Conservation (phyloP, 2,329 filamentous ascomycete genomes). For the Claviceps digitariae region DNA sequence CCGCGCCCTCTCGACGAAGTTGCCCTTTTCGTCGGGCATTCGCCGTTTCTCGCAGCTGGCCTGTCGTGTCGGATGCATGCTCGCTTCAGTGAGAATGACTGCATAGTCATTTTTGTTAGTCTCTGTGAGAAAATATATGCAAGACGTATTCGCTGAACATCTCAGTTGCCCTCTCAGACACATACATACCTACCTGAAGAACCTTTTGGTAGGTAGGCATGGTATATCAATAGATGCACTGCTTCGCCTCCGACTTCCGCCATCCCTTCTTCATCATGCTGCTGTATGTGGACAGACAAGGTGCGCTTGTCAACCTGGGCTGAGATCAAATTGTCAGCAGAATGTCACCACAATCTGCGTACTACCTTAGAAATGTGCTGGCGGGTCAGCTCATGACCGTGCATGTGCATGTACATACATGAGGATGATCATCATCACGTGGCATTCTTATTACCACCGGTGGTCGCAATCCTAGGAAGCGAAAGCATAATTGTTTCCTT, state of each 20-base stretch:
- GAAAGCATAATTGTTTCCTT: neutral
- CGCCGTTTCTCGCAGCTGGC: neutral
- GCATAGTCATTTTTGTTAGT: neutral
- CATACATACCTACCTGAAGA: too few species aligned
- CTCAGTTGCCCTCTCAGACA: too few species aligned
- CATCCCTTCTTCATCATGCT: too few species aligned
- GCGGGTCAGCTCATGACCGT: neutral
- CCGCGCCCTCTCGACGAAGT: neutral
- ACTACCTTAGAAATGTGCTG: neutral
- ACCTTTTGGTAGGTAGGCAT: too few species aligned
- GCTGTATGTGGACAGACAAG: neutral
- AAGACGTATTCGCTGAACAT: too few species aligned
- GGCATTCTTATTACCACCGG: neutral
- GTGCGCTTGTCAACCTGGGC: neutral
- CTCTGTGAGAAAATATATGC: too few species aligned
- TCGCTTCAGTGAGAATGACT: neutral
- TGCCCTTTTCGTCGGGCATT: neutral
- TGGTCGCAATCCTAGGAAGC: neutral
- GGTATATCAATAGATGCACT: too few species aligned
- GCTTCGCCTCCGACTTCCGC: too few species aligned
- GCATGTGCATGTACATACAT: neutral
- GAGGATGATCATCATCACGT: neutral
- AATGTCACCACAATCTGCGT: neutral
- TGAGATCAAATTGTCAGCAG: neutral
- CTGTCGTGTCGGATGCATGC: neutral